Evolutionary conservation across 768 basidiomycete genomes (phyloP), one percentile per base, ranked within the genome.

Genomic region (Kwoniella mangroviensis): DNA sequence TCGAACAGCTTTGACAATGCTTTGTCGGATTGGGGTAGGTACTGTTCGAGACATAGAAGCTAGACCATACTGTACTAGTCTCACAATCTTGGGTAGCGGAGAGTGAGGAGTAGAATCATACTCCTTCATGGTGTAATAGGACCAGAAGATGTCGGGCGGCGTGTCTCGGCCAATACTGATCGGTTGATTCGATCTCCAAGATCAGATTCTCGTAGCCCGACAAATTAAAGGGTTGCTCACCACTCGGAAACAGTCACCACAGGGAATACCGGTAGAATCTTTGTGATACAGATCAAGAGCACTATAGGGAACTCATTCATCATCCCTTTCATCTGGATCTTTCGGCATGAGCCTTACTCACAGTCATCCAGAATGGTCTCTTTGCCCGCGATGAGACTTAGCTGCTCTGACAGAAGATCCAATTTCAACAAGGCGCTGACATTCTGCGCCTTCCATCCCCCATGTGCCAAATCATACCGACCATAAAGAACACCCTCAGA

Each of bases 401-500:
- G 15, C 15, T 57, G 56, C 56, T 57, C 56, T 34, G 56, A 57
- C 28, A 57, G 56, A 40, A 13, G 15, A 57, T 57, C 56, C 56
- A 57, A n/a, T 34, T 19, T 57, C 26, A 57, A 13, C 26, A 57
- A 57, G 15, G 56, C 56, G 56, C 56, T 57, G 26, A 26, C 56
- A 15, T 57, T 57, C 28, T 57, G 56, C 1, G 56, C 56, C 26
- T 57, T 26, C 56, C 56, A 57, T 57, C 22, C 22, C 15, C 56
- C 4, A 57, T 57, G 21, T 21, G 56, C 22, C 1, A 17, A 57
- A 34, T 28, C 56, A 57, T 34, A 57, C 26, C 56, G 22, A 34
- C 56, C 56, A 41, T 57, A 57, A 13, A 57, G 26, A 28, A 57
- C 56, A 57, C 56, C 56, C 26, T 57, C 56, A 57, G 56, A 57